A percentile compares a stretch with the other conserved stretches of the same genome.
These are phyloP conservation scores for Aspergillus brasiliensis DNA, from an alignment of 2,329 filamentous ascomycete genomes.

Conservation along the genomic window DNA sequence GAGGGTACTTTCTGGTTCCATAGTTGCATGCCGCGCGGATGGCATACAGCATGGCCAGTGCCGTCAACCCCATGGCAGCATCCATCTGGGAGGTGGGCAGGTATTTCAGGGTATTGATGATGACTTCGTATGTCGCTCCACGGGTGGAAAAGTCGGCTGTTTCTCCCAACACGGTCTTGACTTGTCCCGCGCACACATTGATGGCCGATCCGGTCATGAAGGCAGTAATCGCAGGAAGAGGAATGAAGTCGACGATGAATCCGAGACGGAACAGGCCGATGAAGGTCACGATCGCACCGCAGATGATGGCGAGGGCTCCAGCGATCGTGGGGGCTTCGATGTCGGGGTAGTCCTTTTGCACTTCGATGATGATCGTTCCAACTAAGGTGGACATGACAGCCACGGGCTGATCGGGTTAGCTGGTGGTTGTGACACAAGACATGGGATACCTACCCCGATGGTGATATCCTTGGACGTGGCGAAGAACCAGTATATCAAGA, in stretches of 20 bases:
- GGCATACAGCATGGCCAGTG: slow-evolving; percentile 73
- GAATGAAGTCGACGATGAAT: slow-evolving; percentile 92
- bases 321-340: slow-evolving; percentile 68
- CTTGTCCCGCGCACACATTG: slow-evolving; percentile 81
- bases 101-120: slow-evolving; percentile 79
- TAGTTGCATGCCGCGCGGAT: slow-evolving; percentile 68
- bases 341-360: slow-evolving; percentile 57
- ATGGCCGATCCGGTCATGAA: slow-evolving; percentile 98
- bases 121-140: slow-evolving; percentile 75
- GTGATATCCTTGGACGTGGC: slow-evolving; percentile 98
- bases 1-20: slow-evolving; percentile 69
- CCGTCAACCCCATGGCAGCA: slow-evolving; percentile 84
- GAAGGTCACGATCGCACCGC: slow-evolving; percentile 73
- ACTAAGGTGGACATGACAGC: slow-evolving; percentile 92
- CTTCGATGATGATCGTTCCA: slow-evolving; percentile 74
- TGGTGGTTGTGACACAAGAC: not conserved
- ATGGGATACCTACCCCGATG: slow-evolving; percentile 69
- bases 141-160: slow-evolving; percentile 66
- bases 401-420: slow-evolving; percentile 64
- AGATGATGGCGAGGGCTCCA: slow-evolving; percentile 74
- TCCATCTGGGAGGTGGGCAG: slow-evolving; percentile 71
- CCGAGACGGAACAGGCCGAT: slow-evolving; percentile 79
- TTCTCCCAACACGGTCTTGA: slow-evolving; percentile 80
- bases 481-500: slow-evolving; percentile 95
- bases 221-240: slow-evolving; percentile 83